phyloP scores from a whole-genome alignment of 2,329 filamentous ascomycete species.

The Stylonectria norvegica region DNA sequence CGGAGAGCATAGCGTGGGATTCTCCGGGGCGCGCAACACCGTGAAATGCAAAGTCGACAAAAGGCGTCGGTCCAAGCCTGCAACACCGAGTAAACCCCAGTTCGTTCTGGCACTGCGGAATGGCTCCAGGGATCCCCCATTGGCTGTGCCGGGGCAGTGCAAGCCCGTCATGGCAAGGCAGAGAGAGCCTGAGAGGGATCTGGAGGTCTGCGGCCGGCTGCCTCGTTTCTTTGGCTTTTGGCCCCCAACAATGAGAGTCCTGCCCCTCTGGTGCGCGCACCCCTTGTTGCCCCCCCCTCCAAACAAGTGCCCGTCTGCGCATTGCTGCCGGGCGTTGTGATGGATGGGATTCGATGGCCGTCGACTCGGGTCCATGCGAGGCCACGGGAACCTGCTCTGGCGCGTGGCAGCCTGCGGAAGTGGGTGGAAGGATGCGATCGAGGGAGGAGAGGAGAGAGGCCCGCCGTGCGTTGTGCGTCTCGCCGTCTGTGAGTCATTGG shows the following conservation, averaged over 20 bases:
- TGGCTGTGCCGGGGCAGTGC: conserved; percentile 10
- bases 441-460: conserved; percentile 1
- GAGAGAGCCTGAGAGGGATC: no score
- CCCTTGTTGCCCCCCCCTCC: no score
- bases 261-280: no score
- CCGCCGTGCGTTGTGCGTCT: conserved; percentile 6
- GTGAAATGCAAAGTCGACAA: conserved; percentile 21
- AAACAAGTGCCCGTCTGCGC: no score
- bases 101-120: neutral
- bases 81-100: conserved; percentile 20
- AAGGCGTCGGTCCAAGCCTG: conserved; percentile 24
- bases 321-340: conserved; percentile 2
- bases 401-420: conserved; percentile 16
- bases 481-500: conserved; percentile 22
- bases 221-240: neutral
- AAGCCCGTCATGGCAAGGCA: conserved; percentile 10
- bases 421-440: conserved; percentile 14
- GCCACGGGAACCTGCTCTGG: neutral
- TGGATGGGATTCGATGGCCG: conserved; percentile 14
- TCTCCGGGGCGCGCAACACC: no score
- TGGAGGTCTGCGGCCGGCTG: neutral
- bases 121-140: conserved; percentile 3
- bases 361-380: conserved; percentile 9
- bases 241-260: neutral
- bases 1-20: no score